phyloP scores from a whole-genome alignment of 148 eudicot genomes.

The Talinum fruticosum region DNA sequence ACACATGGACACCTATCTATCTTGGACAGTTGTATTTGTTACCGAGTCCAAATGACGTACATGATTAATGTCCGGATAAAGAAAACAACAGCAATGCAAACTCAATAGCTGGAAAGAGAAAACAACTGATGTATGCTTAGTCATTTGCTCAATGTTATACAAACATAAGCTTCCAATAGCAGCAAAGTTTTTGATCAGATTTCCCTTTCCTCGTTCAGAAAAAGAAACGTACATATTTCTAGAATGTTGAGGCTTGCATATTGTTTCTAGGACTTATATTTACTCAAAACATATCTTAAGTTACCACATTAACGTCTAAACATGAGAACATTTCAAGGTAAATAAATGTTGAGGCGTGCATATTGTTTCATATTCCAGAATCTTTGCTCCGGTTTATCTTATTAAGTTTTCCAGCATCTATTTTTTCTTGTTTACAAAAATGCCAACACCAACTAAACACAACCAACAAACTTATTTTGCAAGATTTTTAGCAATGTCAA shows the following conservation, averaged over 20 bases:
- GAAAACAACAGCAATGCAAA: not conserved
- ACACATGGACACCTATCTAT: not conserved
- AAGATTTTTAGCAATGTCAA: not conserved
- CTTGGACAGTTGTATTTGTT: not conserved
- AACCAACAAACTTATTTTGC: not conserved
- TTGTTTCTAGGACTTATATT: not conserved
- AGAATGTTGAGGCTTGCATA: too few relatives aligned
- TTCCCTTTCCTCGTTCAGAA: not conserved
- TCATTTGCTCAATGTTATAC: not conserved
- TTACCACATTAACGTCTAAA: not conserved
- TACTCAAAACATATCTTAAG: not conserved
- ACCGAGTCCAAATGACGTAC: not conserved
- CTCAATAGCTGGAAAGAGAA: not conserved
- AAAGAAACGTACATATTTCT: not conserved
- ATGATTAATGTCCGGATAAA: not conserved
- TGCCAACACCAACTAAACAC: not conserved
- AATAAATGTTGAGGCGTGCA: not conserved
- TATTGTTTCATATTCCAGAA: not conserved
- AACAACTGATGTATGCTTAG: not conserved
- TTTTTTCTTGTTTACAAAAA: not conserved
- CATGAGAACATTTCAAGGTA: not conserved
- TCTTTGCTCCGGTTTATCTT: not conserved
- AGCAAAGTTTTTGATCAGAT: not conserved
- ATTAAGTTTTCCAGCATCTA: not conserved
- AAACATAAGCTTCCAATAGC: not conserved